phyloP scores from a whole-genome alignment of 768 basidiomycete genomes.

The Lentinula aciculospora region DNA sequence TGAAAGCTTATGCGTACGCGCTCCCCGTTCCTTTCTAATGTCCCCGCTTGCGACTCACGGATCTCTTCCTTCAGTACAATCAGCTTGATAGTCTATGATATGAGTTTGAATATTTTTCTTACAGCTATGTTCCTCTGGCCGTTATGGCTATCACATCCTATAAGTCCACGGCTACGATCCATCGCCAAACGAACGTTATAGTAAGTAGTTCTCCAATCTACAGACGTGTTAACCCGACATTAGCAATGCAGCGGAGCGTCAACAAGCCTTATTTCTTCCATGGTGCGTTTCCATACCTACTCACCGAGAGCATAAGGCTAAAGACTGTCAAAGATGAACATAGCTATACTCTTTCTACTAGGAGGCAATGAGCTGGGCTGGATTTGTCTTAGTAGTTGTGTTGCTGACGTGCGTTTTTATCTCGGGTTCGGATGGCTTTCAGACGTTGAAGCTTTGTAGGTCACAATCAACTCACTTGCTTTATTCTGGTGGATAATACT shows the following conservation, averaged over 20 bases:
- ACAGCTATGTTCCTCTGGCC: slow-evolving; percentile 8
- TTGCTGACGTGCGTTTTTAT: background rate
- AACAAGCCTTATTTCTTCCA: slow-evolving; percentile 4
- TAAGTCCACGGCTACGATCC: slow-evolving; percentile 3
- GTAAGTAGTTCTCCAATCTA: too few relatives aligned
- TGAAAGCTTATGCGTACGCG: slow-evolving; percentile 1
- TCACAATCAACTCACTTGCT: slow-evolving; percentile 2
- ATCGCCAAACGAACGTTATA: slow-evolving; percentile 4
- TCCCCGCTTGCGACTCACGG: too few relatives aligned
- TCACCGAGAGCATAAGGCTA: background rate
- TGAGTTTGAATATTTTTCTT: slow-evolving; percentile 2
- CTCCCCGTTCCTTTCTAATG: background rate
- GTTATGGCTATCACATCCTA: slow-evolving; percentile 1
- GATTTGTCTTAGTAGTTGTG: slow-evolving; percentile 5
- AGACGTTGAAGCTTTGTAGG: background rate
- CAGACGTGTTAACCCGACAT: too few relatives aligned
- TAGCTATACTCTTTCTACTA: background rate
- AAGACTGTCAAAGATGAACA: background rate
- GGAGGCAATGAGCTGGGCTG: slow-evolving; percentile 5
- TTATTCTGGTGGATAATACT: background rate
- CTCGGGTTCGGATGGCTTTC: background rate
- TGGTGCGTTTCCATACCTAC: background rate
- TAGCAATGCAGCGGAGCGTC: slow-evolving; percentile 1
- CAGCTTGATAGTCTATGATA: slow-evolving; percentile 2
- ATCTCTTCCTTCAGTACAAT: background rate